Base-by-base conservation (phyloP, 768 basidiomycete species). In the Rhodotorula graminis region DNA sequence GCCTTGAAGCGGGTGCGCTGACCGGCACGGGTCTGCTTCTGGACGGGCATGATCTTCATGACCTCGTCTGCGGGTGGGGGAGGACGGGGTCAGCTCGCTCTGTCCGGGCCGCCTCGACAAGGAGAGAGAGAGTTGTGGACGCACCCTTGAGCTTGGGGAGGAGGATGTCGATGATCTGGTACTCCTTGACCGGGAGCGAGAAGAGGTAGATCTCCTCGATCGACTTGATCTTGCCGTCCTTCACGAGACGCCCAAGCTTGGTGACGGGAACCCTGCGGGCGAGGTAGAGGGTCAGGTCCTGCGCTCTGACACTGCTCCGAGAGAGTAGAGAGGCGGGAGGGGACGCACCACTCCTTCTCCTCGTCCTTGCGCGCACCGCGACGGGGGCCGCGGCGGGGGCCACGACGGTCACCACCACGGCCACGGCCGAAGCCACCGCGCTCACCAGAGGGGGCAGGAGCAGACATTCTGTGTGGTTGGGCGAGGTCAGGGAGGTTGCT, bases 151-250 rank as follows among this genome's bases (percentile, higher is more conserved):
- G 90, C 82, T 92, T 91, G 79, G 96, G 96, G 61, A 98, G 88
- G 92, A 99, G 97, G 82, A 90, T 88, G 85, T 99, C 96, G 86
- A 99, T 90, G 83, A 99, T 96, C 84, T 99, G 96, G 86, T 84
- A 98, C 84, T 99, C 96, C 85, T 98, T 99, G 84, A 99, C 91
- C 72, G 95, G 94, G 76, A 99, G 90, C 40, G 96, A 99, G 89
- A 98, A 99, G 81, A 99, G 93, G 85, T 98, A 99, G 84, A 98
- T 97, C 82, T 99, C 96, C 82, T 99, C 96, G 88, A 99, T 94
- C 61, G 93, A 96, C 84, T 95, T 97, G 85, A 99, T 97, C 85
- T 98, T 98, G 78, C 95, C 95, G 79, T 98, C 96, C 84, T 96
- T 97, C 58, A 97, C 94, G 80, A 99, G 88, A 83, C 96, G 94